Evolutionary conservation across 192 early-diverging fungal species (phyloP), one percentile per base, ranked within the genome.

Genomic region (Podila epigama): DNA sequence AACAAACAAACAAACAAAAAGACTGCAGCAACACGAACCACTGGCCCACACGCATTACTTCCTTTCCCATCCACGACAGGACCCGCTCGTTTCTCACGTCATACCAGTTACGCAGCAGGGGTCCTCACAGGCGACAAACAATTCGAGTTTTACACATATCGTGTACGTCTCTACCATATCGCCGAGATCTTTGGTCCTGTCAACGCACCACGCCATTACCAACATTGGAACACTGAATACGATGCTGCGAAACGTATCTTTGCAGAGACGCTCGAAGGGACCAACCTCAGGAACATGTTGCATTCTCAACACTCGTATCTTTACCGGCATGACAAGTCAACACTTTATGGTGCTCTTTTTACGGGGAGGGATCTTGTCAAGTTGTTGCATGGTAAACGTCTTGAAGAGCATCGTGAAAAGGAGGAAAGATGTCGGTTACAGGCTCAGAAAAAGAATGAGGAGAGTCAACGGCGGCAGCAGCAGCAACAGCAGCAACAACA

Each of bases 31-130:
- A 67, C 51, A 0, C 48, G 65, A 39, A 75, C 58, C 20, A 29
- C 33, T 18, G 65, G 65, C 22, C 61, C 62, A 33, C 40, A 39
- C 3, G 65, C 65, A 4, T 13, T 20, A 15, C 32, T 75, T 52
- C 27, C 33, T 13, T 40, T 57, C 31, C 28, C 61, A 8, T 59
- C 73, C 4, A 77, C 73, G 4, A 59, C 33, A 10, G 73, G 73
- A 4, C 73, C 73, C 13, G 66, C 51, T 6, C 65, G 60, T 27
- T 77, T 42, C 55, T 77, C 73, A 18, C 73, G 73, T 31, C 73
- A 77, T 33, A 77, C 73, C n/a, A 77, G 73, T 61, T 77, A 77
- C 20, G 73, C 73, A 22, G 73, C 73, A 10, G 73, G 73, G 48
- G 50, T 68, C 4, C 51, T 77, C 48, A 77, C 66, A 2, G 20